Evolutionary conservation across 768 basidiomycete species (phyloP).

Genomic region (Tubosaeta sp.): DNA sequence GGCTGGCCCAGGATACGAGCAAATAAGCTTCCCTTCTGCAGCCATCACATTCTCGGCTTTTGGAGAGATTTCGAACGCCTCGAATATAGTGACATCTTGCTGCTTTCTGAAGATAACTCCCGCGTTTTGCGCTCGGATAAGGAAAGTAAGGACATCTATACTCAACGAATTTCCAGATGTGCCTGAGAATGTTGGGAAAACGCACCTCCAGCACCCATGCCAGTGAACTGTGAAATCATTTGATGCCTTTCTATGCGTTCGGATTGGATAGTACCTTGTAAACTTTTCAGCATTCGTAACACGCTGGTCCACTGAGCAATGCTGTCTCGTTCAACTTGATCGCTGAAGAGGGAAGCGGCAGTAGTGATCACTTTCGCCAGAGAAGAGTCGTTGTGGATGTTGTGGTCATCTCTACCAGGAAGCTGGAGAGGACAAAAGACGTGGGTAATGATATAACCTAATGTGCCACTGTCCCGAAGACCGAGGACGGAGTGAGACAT

Average conservation of each 20-base stretch:
- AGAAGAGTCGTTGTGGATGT: neutral
- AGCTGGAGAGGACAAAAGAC: neutral
- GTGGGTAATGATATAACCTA: neutral
- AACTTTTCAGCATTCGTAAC: neutral
- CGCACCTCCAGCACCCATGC: neutral
- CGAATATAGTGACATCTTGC: conserved; percentile 21
- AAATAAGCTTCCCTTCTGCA: conserved; percentile 11
- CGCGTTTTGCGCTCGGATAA: conserved; percentile 40
- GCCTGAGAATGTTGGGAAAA: too few relatives aligned
- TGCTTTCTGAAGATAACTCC: conserved; percentile 25
- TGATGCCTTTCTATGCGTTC: neutral
- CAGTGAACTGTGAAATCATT: neutral
- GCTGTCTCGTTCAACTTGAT: neutral
- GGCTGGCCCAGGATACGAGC: conserved; percentile 20
- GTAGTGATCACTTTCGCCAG: neutral
- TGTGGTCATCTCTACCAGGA: neutral
- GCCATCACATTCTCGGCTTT: conserved; percentile 10
- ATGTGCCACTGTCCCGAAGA: neutral
- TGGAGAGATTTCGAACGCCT: conserved; percentile 43
- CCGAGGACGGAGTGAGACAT: neutral
- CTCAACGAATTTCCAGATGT: neutral
- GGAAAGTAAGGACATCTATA: conserved; percentile 35
- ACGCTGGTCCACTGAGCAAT: neutral
- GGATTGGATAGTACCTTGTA: neutral
- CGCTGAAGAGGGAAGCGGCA: neutral